Base-by-base conservation (phyloP, 306 rosid species). In the Dryas alaskensis region DNA sequence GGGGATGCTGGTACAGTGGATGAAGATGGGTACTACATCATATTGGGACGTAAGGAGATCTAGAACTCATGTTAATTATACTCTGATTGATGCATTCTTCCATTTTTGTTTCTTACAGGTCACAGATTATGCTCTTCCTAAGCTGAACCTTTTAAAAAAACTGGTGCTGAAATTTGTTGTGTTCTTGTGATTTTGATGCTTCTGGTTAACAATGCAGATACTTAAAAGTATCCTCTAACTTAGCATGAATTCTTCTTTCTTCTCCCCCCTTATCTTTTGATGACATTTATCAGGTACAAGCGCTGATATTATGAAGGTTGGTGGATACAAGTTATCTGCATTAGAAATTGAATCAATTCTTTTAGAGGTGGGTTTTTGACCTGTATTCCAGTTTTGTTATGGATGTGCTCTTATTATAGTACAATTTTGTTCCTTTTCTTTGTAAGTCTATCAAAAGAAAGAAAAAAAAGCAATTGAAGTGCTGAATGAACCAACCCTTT, bases 231-330 rank as follows among this genome's bases (percentile, higher is more conserved):
- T n/a, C 9, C 17, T 37, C 19, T 50, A 3, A 22, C 51, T 19
- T 44, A 13, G 53, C 31, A 43, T 43, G 25, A 14, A 22, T 70
- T 22, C 14, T 22, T 70, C 42, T 70, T 70, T 50, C 45, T 9
- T 55, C 7, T 25, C 8, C 53, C n/a, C 8, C 13, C 55, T 13
- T 65, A 8, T 74, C 60, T 63, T 50, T 62, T 61, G 49, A 67
- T 78, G 75, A 46, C 48, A 31, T 59, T 10, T 79, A 65, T 86
- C 86, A 94, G 98, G 98, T 79, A 85, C 91, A 60, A 94, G 75
- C 65, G 97, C 88, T 3, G 97, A 89, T 86, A 88, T 94, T 63
- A 89, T 94, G 92, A 94, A 94, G 88, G 95, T 86, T 37, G 98
- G 98, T 64, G 97, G 97, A 60, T 91, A 85, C 86, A 94, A 94